phyloP scores from a whole-genome alignment of 1,284 basidiomycete species.

The Earliella scabrosa region DNA sequence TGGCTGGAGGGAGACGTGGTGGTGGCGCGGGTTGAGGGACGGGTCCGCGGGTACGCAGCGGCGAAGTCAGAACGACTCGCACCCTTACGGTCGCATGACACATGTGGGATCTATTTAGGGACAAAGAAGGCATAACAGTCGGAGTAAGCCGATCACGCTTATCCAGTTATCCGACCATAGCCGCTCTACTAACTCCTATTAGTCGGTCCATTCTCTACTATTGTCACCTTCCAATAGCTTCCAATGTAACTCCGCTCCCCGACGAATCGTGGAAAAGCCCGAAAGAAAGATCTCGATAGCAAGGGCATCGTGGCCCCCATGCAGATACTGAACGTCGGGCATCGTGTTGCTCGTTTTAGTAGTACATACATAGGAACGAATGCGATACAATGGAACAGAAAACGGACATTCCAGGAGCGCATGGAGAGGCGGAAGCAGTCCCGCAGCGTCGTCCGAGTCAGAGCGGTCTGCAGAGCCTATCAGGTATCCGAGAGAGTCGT shows the following conservation, averaged over 20 bases:
- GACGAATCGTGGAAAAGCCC: background rate
- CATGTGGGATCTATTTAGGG: background rate
- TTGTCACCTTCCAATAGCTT: too few species aligned
- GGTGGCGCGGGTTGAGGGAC: constrained; percentile 3
- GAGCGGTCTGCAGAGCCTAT: constrained; percentile 18
- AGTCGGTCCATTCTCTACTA: too few species aligned
- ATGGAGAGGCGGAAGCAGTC: background rate
- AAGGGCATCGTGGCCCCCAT: background rate
- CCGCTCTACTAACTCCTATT: too few species aligned
- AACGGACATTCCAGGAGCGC: background rate
- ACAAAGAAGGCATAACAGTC: background rate
- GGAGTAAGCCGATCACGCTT: background rate
- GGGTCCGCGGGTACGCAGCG: constrained; percentile 5
- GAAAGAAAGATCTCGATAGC: background rate
- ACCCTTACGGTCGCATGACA: background rate
- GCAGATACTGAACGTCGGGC: background rate
- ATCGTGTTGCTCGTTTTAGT: background rate
- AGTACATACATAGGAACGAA: background rate
- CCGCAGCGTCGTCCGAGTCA: background rate
- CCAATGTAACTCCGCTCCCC: too few species aligned
- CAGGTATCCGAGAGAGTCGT: constrained; percentile 17
- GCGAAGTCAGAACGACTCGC: background rate
- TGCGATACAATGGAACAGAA: background rate
- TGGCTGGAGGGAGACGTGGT: constrained; percentile 9
- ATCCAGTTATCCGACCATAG: too few species aligned